A percentile compares a stretch with the other conserved stretches of the same genome.
Conservation (phyloP, 176 grass and related monocot genomes). For the Oropetium thomaeum region DNA sequence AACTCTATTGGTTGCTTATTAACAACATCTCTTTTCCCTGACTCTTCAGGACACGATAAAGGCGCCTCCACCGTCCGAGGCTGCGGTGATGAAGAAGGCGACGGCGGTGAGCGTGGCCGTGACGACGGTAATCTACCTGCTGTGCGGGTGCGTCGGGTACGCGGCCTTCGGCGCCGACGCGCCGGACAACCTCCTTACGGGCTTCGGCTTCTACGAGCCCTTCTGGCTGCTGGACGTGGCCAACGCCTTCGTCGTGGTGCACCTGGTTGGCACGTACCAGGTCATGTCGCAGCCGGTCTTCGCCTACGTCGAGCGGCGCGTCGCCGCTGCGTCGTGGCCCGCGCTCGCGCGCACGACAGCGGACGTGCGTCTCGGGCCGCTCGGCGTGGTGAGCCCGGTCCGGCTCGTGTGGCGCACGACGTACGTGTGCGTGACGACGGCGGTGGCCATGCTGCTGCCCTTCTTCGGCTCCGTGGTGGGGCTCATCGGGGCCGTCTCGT, state of each 20-base stretch:
- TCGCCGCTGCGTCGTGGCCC: conserved; percentile 40
- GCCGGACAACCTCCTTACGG: conserved; percentile 68
- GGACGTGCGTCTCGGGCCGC: background rate
- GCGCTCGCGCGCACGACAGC: background rate
- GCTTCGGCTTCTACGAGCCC: conserved; percentile 85
- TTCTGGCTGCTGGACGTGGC: conserved; percentile 75
- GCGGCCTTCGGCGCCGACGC: conserved; percentile 59
- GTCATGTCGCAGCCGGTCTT: conserved; percentile 66
- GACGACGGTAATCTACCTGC: conserved; percentile 62
- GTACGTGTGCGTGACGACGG: conserved; percentile 33
- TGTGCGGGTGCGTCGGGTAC: conserved; percentile 73
- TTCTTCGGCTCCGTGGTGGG: conserved; percentile 32
- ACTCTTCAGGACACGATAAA: conserved; percentile 53
- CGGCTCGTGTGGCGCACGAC: conserved; percentile 7
- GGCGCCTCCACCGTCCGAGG: conserved; percentile 58
- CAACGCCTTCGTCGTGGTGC: conserved; percentile 67
- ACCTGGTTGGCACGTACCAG: conserved; percentile 71
- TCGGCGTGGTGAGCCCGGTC: background rate
- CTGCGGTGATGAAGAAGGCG: conserved; percentile 73
- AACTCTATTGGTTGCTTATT: too few species aligned
- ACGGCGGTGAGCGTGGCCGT: conserved; percentile 46
- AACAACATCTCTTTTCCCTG: too few species aligned
- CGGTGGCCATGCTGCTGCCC: conserved; percentile 16
- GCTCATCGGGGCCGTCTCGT: conserved; percentile 23
- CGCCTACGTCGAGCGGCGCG: conserved; percentile 61